These are phyloP conservation scores for Coniochaeta ligniaria DNA, from an alignment of 2,329 filamentous ascomycete species.

Conservation along the genomic window DNA sequence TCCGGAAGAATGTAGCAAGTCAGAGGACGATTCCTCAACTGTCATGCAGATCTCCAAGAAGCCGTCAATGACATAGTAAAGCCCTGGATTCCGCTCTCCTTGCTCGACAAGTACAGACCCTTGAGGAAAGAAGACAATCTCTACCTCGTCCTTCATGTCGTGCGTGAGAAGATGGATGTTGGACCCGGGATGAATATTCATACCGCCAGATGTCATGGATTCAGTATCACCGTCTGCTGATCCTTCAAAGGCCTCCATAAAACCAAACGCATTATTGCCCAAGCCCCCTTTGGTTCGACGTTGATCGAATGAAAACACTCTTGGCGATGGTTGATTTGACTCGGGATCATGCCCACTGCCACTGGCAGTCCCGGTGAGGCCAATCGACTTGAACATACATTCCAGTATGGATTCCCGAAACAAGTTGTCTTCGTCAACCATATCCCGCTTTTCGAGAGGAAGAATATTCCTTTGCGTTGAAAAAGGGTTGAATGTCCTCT, in stretches of 20 bases:
- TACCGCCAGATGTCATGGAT: conserved; percentile 67
- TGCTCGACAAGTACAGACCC: conserved; percentile 92
- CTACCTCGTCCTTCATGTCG: conserved; percentile 84
- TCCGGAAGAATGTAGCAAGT: conserved; percentile 31
- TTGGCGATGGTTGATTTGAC: conserved; percentile 80
- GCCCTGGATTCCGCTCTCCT: conserved; percentile 88
- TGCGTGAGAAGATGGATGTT: conserved; percentile 62
- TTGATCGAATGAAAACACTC: conserved; percentile 76
- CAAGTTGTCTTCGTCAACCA: conserved; percentile 77
- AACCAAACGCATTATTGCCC: conserved; percentile 77
- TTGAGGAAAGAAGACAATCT: conserved; percentile 96
- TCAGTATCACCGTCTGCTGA: conserved; percentile 79
- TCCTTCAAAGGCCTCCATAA: conserved; percentile 77
- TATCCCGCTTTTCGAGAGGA: conserved; percentile 65
- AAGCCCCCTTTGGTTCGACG: conserved; percentile 73
- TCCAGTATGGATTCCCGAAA: conserved; percentile 88
- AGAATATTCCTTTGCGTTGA: conserved; percentile 41
- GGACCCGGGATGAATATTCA: conserved; percentile 52
- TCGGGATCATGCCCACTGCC: conserved; percentile 59
- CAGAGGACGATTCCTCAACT: conserved; percentile 44
- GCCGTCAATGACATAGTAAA: conserved; percentile 97
- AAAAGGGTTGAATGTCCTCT: conserved; percentile 49
- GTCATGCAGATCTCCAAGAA: conserved; percentile 93
- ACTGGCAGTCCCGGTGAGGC: conserved; percentile 54
- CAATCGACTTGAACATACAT: conserved; percentile 93